These are phyloP conservation scores for Tetracladium marchalianum DNA, from an alignment of 495 filamentous ascomycete species.

Conservation along the genomic window DNA sequence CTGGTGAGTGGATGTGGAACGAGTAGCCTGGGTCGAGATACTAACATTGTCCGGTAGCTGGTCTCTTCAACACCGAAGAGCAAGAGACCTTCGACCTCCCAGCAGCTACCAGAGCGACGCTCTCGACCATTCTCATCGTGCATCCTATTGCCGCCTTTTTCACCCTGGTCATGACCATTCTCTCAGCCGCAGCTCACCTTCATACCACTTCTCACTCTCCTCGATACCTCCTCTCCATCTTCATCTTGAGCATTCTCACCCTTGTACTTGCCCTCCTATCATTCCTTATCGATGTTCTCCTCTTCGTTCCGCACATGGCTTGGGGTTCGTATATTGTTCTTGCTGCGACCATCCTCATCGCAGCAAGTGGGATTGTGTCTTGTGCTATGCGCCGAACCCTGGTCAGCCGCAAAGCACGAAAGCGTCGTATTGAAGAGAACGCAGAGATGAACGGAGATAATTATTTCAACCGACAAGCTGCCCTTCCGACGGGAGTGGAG, in stretches of 20 bases:
- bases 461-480: slow-evolving; percentile 69
- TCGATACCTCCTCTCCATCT: slow-evolving; percentile 69
- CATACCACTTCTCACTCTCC: slow-evolving; percentile 89
- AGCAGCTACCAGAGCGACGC: slow-evolving; percentile 59
- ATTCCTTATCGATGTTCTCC: slow-evolving; percentile 89
- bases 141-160: slow-evolving; percentile 86
- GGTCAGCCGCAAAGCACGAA: slow-evolving; percentile 82
- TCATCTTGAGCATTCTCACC: slow-evolving; percentile 79
- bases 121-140: slow-evolving; percentile 87
- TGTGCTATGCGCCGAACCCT: slow-evolving; percentile 97
- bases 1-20: slow-evolving; percentile 46
- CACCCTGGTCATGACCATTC: slow-evolving; percentile 71
- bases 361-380: slow-evolving; percentile 73
- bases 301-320: slow-evolving; percentile 87
- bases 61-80: slow-evolving; percentile 24
- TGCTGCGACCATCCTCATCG: slow-evolving; percentile 79
- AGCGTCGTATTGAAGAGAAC: slow-evolving; percentile 85
- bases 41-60: slow-evolving; percentile 4
- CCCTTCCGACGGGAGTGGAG: slow-evolving; percentile 35
- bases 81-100: slow-evolving; percentile 64
- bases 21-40: neutral
- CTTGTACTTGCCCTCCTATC: slow-evolving; percentile 76
- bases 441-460: slow-evolving; percentile 91
- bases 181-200: slow-evolving; percentile 76
- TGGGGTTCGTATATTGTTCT: slow-evolving; percentile 96